Base-by-base conservation (phyloP, 2,329 filamentous ascomycete genomes). In the Raffaelea deltoideospora region DNA sequence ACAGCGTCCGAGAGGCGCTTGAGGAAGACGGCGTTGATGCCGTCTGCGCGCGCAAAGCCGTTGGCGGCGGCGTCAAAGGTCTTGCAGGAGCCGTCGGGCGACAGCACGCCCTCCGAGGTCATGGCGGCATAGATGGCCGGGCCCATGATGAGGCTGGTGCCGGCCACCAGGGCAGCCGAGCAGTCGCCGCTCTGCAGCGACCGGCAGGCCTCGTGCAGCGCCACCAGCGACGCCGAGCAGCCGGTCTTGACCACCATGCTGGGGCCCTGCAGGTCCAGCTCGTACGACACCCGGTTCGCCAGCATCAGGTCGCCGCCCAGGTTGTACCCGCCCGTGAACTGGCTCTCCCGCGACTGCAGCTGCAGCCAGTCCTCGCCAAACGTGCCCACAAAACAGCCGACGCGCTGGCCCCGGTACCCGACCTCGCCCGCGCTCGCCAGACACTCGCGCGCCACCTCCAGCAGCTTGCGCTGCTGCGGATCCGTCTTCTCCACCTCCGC, bases 1-100 rank as follows among this genome's bases (percentile, higher is more conserved):
- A 46, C 13, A 3, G 42, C 42, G 2, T 30, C 65, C 40, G 68
- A 63, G 15, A 56, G 53, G 2, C 46, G 38, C 3, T 57, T 59
- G 3, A 67, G 35, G 5, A 62, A 35, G 13, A 67, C 28, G 14
- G 55, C 47, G 1, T 45, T 54, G n/a, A 56, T 46, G 7, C 59
- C 63, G 41, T 67, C 64, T 4, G 57, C 63, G 5, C 61, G 52
- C 1, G 51, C 58, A 40, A 65, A 67, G 3, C 64, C 64, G 40
- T 64, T 64, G 21, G 55, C 45, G 10, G 51, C 54, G 0, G 57
- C 51, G 18, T 56, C 49, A 30, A 64, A 60, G 0, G 43, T 33
- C 23, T 37, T 37, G n/a, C 24, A 43, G 26, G 38, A 38, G 10
- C 45, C 45, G 3, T 38, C 34, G 5, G 33, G 28, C 15, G 45